phyloP scores from a whole-genome alignment of 75 land plant species.

The Ceratopteris richardii region DNA sequence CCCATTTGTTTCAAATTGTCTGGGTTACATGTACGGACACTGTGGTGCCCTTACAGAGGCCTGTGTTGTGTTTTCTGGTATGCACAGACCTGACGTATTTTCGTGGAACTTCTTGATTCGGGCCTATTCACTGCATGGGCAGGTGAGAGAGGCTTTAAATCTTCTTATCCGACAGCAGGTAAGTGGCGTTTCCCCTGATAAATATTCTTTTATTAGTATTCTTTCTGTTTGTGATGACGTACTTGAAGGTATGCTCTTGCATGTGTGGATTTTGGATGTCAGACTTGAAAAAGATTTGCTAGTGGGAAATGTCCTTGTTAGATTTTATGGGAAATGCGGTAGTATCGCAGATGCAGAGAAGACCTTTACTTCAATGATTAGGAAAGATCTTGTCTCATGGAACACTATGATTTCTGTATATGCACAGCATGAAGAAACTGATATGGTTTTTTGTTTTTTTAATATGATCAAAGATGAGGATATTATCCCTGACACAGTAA shows the following conservation, averaged over 20 bases:
- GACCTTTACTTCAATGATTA: constrained; percentile 21
- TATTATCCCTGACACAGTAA: constrained; percentile 20
- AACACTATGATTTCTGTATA: constrained; percentile 39
- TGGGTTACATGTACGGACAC: background rate
- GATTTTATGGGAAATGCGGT: constrained; percentile 46
- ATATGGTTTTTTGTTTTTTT: constrained; percentile 32
- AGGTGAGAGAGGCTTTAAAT: constrained; percentile 31
- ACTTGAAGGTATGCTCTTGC: constrained; percentile 26
- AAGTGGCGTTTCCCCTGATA: constrained; percentile 18
- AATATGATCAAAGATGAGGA: constrained; percentile 24
- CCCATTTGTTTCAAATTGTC: background rate
- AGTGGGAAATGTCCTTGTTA: constrained; percentile 32
- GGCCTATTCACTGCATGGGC: constrained; percentile 37
- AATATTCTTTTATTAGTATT: constrained; percentile 31
- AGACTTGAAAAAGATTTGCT: constrained; percentile 12
- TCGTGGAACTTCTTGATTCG: constrained; percentile 39
- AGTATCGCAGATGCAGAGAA: constrained; percentile 25
- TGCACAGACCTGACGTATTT: constrained; percentile 14
- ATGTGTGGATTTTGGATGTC: constrained; percentile 20
- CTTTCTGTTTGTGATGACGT: constrained; percentile 28
- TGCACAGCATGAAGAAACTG: constrained; percentile 31
- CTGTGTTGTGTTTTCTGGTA: background rate
- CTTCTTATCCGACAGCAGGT: constrained; percentile 26
- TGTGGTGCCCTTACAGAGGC: background rate
- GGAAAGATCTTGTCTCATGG: constrained; percentile 30